These are phyloP conservation scores for Zopfochytrium polystomum DNA, from an alignment of 371 early-diverging fungal genomes.

Conservation along the genomic window DNA sequence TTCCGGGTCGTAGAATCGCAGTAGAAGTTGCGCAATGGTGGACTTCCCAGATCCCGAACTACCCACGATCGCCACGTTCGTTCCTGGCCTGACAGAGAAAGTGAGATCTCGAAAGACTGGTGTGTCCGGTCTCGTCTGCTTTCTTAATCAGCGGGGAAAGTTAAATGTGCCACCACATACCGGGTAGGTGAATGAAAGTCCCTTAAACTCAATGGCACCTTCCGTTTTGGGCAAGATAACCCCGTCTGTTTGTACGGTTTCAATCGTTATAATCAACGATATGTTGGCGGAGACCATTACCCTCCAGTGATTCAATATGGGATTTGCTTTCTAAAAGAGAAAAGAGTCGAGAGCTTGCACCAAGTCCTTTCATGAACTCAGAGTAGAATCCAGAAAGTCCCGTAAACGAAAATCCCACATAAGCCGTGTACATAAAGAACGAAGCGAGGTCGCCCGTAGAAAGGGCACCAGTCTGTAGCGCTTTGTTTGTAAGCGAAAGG, in stretches of 20 bases:
- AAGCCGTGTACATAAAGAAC: conserved; percentile 80
- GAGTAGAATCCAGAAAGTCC: conserved; percentile 76
- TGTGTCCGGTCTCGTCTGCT: conserved; percentile 45
- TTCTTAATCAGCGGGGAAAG: neutral
- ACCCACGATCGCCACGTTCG: conserved; percentile 59
- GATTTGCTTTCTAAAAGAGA: conserved; percentile 48
- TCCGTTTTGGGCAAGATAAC: conserved; percentile 38
- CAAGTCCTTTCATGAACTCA: conserved; percentile 80
- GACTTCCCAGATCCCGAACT: conserved; percentile 59
- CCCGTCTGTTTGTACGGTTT: conserved; percentile 38
- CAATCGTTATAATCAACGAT: neutral
- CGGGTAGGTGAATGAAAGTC: conserved; percentile 63
- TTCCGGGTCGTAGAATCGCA: conserved; percentile 39
- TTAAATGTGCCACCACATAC: conserved; percentile 52
- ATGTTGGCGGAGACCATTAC: conserved; percentile 5
- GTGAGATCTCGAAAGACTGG: conserved; percentile 46
- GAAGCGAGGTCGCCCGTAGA: conserved; percentile 76
- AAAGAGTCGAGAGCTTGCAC: conserved; percentile 73
- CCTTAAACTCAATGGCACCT: conserved; percentile 61
- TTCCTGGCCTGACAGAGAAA: conserved; percentile 45
- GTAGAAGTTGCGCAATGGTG: conserved; percentile 43
- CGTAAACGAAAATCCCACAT: conserved; percentile 69
- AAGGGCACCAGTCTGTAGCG: conserved; percentile 65
- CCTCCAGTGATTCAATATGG: neutral
- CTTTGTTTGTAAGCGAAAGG: conserved; percentile 60